phyloP scores from a whole-genome alignment of 768 basidiomycete genomes.

The Dacryopinax primogenitus region DNA sequence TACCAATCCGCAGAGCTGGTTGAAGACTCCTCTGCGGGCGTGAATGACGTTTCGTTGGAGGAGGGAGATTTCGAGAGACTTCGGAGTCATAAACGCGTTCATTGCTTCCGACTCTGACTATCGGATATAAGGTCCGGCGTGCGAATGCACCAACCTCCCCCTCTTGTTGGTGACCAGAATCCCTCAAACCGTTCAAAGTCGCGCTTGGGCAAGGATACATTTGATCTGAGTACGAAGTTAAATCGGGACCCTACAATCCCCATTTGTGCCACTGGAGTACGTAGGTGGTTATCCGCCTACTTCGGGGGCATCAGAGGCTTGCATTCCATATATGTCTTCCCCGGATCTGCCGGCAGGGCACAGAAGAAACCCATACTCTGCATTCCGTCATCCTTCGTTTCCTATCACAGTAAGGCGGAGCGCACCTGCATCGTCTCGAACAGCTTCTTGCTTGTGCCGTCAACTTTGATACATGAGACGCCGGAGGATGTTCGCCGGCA shows the following conservation, averaged over 20 bases:
- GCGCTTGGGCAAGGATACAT: too few species aligned
- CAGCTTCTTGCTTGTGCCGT: constrained; percentile 30
- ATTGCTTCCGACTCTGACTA: too few species aligned
- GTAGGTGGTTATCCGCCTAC: not conserved
- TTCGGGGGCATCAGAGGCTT: constrained; percentile 27
- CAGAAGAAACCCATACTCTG: constrained; percentile 59
- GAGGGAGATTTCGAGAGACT: too few species aligned
- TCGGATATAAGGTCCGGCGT: too few species aligned
- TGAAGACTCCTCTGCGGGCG: constrained; percentile 26
- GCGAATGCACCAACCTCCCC: too few species aligned
- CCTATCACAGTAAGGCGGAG: not conserved
- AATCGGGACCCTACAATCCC: too few species aligned
- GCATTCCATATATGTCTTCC: constrained; percentile 55
- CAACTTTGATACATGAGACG: not conserved
- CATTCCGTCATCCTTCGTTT: not conserved
- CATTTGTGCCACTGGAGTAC: too few species aligned
- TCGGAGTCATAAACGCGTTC: too few species aligned
- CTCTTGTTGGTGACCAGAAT: too few species aligned
- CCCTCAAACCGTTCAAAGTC: too few species aligned
- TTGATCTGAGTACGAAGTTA: too few species aligned
- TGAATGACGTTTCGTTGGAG: too few species aligned
- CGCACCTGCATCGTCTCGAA: constrained; percentile 63
- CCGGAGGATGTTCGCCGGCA: not conserved
- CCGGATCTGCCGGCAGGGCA: constrained; percentile 51
- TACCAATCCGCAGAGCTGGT: constrained; percentile 78